Base-by-base conservation (phyloP, 2,329 filamentous ascomycete genomes). In the Xylaria sp. region DNA sequence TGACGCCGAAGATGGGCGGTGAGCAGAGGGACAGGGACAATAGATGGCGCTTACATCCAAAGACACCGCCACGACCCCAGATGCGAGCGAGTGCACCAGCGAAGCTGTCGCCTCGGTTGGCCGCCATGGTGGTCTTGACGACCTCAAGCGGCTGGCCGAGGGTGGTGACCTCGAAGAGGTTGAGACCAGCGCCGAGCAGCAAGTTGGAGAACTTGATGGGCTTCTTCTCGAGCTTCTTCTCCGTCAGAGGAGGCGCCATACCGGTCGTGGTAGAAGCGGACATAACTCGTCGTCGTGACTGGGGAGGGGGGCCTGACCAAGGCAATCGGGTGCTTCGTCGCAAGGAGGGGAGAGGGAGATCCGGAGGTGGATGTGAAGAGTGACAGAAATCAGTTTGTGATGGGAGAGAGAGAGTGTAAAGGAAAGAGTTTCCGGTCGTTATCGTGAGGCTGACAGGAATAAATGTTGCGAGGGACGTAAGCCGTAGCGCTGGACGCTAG, bases 171-270 rank as follows among this genome's bases (percentile, higher is more conserved):
- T 98, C 94, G 83, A 98, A 98, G 89, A 98, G 86, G 88, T 97
- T 98, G 85, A 98, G 89, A 77, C 94, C 93, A 80, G 93, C 93
- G 80, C 94, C 94, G 78, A 98, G 90, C 79, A 99, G 87, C 89
- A 99, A 84, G 86, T 99, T 99, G 87, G 94, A 97, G 89, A 98
- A 98, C 90, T 98, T 98, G 89, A 99, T 89, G 75, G 96, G 96
- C 90, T 98, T 98, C 92, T 98, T 98, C 91, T 98, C 94, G 81
- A 97, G 86, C 83, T 82, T 84, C 73, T 82, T 80, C 66, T 80
- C 79, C 74, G 83, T 82, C 77, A 81, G 23, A 25, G 23, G 78
- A 80, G 81, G 85, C 82, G 81, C 84, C 81, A 79, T 77, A 81
- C 82, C 82, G 76, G 87, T 83, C 78, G 87, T 81, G 77, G 84